Evolutionary conservation across 768 basidiomycete species (phyloP).

Genomic region (Mrakia gelida): DNA sequence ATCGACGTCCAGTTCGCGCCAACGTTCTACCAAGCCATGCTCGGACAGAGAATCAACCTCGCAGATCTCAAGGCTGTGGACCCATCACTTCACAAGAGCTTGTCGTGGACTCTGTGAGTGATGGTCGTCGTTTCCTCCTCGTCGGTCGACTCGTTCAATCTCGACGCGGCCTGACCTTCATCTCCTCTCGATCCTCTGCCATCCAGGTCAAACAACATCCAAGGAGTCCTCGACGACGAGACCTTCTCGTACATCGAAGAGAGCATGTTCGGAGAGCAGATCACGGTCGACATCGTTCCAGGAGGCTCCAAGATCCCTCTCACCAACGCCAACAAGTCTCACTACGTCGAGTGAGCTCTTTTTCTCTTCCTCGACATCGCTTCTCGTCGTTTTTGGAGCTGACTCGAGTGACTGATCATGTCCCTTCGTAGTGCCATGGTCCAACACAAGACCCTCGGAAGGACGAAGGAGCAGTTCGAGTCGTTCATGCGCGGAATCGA

Average conservation of each 20-base stretch:
- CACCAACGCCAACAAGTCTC: not conserved
- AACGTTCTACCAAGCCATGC: constrained; percentile 14
- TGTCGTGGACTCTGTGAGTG: not conserved
- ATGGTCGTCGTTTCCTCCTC: not conserved
- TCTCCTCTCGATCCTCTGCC: no score
- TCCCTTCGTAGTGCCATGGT: not conserved
- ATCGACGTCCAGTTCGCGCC: constrained; percentile 12
- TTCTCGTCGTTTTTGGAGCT: not conserved
- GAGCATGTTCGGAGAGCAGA: not conserved
- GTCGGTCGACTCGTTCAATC: no score
- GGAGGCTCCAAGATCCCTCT: not conserved
- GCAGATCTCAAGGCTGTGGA: constrained; percentile 9
- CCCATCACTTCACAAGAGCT: not conserved
- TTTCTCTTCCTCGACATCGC: not conserved
- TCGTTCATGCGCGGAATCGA: constrained; percentile 6
- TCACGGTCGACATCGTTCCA: not conserved
- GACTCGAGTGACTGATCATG: not conserved
- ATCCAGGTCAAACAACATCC: no score
- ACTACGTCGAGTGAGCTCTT: not conserved
- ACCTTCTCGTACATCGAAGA: not conserved
- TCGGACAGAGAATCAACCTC: not conserved
- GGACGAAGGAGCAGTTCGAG: not conserved
- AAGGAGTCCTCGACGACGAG: not conserved
- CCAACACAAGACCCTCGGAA: not conserved
- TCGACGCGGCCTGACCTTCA: no score